Percentiles rank a stretch among this genome's conserved stretches.
These are phyloP conservation scores for Aspergillus nomiae DNA, from an alignment of 2,329 filamentous ascomycete genomes.

Conservation along the genomic window DNA sequence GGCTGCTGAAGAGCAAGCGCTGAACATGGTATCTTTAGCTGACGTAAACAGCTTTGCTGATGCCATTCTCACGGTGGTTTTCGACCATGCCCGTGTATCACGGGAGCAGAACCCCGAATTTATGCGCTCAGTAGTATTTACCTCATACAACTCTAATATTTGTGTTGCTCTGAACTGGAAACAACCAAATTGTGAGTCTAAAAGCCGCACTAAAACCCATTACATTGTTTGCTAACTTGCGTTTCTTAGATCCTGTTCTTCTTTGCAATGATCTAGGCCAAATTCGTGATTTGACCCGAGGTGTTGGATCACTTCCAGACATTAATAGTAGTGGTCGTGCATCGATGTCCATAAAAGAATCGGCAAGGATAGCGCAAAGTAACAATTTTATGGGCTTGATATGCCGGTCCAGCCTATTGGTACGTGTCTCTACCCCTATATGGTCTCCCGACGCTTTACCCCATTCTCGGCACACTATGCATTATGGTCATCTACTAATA, in stretches of 20 bases:
- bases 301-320: constrained; percentile 42
- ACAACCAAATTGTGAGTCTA: constrained; percentile 80
- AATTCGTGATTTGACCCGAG: constrained; percentile 42
- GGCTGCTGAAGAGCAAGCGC: constrained; percentile 66
- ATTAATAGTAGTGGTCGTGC: constrained; percentile 67
- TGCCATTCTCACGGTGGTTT: constrained; percentile 78
- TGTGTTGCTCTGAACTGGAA: constrained; percentile 99
- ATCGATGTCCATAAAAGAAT: constrained; percentile 89
- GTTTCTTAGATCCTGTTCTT: constrained; percentile 72
- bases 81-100: constrained; percentile 79
- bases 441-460: not conserved
- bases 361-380: constrained; percentile 85
- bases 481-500: not conserved
- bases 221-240: constrained; percentile 4
- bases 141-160: constrained; percentile 84
- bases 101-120: constrained; percentile 68
- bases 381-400: constrained; percentile 99
- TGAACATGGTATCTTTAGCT: constrained; percentile 71
- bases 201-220: not conserved
- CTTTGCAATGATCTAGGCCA: constrained; percentile 87
- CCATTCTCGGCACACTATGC: not conserved
- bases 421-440: constrained; percentile 49
- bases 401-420: constrained; percentile 82
- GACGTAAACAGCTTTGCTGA: constrained; percentile 90
- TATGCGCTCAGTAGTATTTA: constrained; percentile 88